Evolutionary conservation across 2,329 filamentous ascomycete species (phyloP).

Genomic region (Monilinia aucupariae): DNA sequence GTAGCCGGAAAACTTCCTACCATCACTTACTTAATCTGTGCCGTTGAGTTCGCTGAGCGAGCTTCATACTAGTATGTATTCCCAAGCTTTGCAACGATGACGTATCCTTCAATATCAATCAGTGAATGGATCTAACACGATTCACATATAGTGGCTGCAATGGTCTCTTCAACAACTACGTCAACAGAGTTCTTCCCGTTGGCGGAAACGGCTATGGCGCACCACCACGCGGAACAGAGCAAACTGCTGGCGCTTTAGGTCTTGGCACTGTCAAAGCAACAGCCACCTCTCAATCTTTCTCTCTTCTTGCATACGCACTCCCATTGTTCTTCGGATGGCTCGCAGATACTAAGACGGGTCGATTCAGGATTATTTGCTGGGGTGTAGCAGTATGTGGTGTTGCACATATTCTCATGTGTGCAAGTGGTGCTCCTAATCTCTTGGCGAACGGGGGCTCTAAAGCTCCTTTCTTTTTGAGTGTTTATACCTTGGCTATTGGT

Average conservation of each 20-base stretch:
- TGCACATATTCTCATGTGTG: conserved; percentile 58
- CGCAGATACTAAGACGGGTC: conserved; percentile 60
- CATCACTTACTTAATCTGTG: conserved; percentile 63
- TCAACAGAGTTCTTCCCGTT: conserved; percentile 53
- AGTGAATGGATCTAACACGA: not conserved
- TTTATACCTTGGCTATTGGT: conserved; percentile 30
- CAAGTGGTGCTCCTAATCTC: conserved; percentile 55
- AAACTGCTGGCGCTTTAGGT: conserved; percentile 50
- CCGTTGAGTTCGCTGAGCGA: conserved; percentile 70
- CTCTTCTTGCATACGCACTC: conserved; percentile 46
- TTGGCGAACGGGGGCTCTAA: conserved; percentile 60
- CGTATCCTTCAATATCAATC: conserved; percentile 38
- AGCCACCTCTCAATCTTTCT: conserved; percentile 47
- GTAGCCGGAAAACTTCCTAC: conserved; percentile 60
- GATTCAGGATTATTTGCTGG: conserved; percentile 55
- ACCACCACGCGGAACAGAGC: conserved; percentile 35
- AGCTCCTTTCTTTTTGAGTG: conserved; percentile 35
- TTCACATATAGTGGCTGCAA: conserved; percentile 3
- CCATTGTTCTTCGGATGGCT: conserved; percentile 48
- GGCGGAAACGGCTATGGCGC: conserved; percentile 38
- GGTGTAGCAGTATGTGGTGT: conserved; percentile 49
- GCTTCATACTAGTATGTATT: conserved; percentile 73
- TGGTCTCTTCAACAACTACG: conserved; percentile 45
- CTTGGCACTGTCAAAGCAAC: conserved; percentile 51
- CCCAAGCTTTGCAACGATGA: conserved; percentile 20